Base-by-base conservation (phyloP, 768 basidiomycete genomes). In the Boletus sp. region DNA sequence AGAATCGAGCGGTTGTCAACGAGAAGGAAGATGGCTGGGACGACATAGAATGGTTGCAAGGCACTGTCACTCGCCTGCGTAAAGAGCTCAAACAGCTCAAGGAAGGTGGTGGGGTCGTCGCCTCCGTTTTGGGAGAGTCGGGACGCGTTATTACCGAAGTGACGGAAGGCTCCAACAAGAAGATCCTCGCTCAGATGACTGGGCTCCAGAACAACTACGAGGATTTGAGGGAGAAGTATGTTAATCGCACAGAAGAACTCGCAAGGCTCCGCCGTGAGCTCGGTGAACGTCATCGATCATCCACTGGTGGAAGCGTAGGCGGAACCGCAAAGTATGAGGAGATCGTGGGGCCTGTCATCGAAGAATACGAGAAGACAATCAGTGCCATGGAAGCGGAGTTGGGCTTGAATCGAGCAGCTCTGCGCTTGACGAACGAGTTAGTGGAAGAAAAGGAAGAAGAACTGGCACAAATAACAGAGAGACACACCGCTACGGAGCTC, bases 1-100 rank as follows among this genome's bases (percentile, higher is more conserved):
- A 95, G 75, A 99, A 99, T 64, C 81, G 86, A 42, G 95, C 91
- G 3, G 83, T 89, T 33, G 80, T 96, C 49, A 96, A 94, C 65
- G 92, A 96, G 73, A 87, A 86, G 64, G 97, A 99, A 74, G 92
- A 93, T 50, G 97, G 97, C 11, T 99, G 97, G 97, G 96, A 98
- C 59, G 97, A 99, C 68, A 76, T 98, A 3, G 95, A 98, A 67
- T 96, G 97, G 87, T 74, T 99, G 41, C 97, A 98, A 72, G 83
- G 82, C 50, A 90, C 87, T 47, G 83, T 99, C 39, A 76, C 83
- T 30, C 86, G 93, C 57, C 74, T 99, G 46, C 81, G 97, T 45
- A 93, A 87, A 69, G 96, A 99, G 62, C 69, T 98, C 55, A 92
- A 93, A 65, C 67, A 69, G 7, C 67, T 96, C 65, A 95, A 91